These are phyloP conservation scores for Vigna reflexopilosa DNA, from an alignment of 306 rosid genomes.

Conservation along the genomic window DNA sequence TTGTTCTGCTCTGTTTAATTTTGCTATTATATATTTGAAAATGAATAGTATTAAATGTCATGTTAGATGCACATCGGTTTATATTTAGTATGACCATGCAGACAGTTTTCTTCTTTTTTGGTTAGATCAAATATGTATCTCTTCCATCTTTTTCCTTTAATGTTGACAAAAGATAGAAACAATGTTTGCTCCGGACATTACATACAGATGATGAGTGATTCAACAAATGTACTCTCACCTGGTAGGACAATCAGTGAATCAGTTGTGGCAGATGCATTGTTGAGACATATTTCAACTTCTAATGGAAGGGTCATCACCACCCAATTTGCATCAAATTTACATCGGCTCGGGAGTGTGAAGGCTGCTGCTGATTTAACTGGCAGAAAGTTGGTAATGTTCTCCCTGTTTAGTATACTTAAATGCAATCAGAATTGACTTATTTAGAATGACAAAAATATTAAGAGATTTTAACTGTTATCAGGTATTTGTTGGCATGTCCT, in stretches of 20 bases:
- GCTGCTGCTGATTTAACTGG: conserved; percentile 30
- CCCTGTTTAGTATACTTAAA: not conserved
- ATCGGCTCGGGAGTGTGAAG: conserved; percentile 16
- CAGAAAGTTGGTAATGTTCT: conserved; percentile 26
- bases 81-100: not conserved
- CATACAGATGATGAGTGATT: conserved; percentile 27
- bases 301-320: conserved; percentile 21
- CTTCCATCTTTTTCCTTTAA: not conserved
- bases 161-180: conserved; percentile 2
- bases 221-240: conserved; percentile 27
- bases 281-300: conserved; percentile 17
- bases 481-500: conserved; percentile 29
- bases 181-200: not conserved
- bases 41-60: not conserved
- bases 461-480: not conserved
- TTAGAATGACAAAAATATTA: not conserved
- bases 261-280: conserved; percentile 13
- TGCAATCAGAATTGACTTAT: not conserved
- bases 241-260: conserved; percentile 26
- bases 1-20: not conserved
- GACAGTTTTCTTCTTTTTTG: not conserved
- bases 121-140: not conserved
- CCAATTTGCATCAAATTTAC: conserved; percentile 12
- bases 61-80: not conserved
- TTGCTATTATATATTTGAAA: not conserved